Evolutionary conservation across 2,329 filamentous ascomycete species (phyloP), one percentile per base, ranked within the genome.

Genomic region (Capronia americana): DNA sequence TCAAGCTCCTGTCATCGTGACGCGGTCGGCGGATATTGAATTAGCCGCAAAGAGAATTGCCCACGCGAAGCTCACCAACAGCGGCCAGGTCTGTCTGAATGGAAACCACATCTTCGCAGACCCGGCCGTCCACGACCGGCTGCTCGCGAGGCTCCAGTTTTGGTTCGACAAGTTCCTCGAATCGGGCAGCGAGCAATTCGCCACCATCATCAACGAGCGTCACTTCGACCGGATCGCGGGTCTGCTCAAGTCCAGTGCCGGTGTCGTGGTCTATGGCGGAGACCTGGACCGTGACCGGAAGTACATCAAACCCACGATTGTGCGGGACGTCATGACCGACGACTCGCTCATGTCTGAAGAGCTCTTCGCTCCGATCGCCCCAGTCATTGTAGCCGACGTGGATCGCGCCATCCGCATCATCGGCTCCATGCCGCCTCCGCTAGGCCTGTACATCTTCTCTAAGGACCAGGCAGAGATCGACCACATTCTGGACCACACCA

Each of bases 71-170:
- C 80, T 79, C 61, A 64, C 77, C 4, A 81, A 82, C 61, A 76
- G 78, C 0, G 82, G 81, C 5, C 79, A 81, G 74, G 75, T 80
- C 51, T 80, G 79, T 65, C 64, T 80, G 11, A 71, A 72, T 5
- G 76, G 78, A 1, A 83, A 84, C 69, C 80, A 84, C 68, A 77
- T 83, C 11, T 78, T 83, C 48, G 80, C 78, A 1, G 76, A 84
- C 56, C 79, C 80, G 0, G 68, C 65, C 5, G 68, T 84, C 4
- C 73, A 77, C 59, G 75, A 79, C 14, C 65, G 76, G 34, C 77
- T 83, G 20, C 67, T 81, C 41, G 70, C 73, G 20, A 69, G 73
- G 20, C 68, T 82, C 54, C 68, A 63, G 17, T 74, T 75, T 48
- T 77, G 77, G 71, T 76, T 77, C 44, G 71, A 76, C n/a, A 64